A percentile compares a stretch with the other conserved stretches of the same genome.
phyloP scores from a whole-genome alignment of 768 basidiomycete species.

The Russula lepida region DNA sequence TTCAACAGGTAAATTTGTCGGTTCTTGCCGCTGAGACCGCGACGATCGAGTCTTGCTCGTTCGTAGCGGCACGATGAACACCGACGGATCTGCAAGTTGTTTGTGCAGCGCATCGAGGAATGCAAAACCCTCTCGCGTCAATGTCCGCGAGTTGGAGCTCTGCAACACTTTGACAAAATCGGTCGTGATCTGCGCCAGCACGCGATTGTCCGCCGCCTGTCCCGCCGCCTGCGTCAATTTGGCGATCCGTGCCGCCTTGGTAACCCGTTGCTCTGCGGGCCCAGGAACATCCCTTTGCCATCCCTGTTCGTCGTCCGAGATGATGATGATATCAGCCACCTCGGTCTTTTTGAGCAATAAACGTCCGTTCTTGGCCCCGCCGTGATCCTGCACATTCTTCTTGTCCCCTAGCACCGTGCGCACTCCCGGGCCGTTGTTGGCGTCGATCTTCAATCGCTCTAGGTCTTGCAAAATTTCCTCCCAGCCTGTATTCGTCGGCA shows the following conservation, averaged over 20 bases:
- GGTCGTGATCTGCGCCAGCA: slow-evolving; percentile 44
- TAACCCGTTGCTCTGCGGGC: slow-evolving; percentile 29
- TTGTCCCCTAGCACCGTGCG: slow-evolving; percentile 18
- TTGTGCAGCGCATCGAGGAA: slow-evolving; percentile 65
- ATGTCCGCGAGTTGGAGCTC: slow-evolving; percentile 53
- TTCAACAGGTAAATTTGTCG: slow-evolving; percentile 24
- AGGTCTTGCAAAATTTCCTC: slow-evolving; percentile 8
- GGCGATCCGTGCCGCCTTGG: slow-evolving; percentile 48
- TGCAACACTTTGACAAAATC: slow-evolving; percentile 59
- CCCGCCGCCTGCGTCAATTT: slow-evolving; percentile 38
- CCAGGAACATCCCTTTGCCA: slow-evolving; percentile 21
- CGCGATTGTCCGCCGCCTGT: slow-evolving; percentile 44
- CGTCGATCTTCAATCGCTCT: slow-evolving; percentile 21
- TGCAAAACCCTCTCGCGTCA: slow-evolving; percentile 62
- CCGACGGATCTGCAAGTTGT: slow-evolving; percentile 61
- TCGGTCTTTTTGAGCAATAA: slow-evolving; percentile 14
- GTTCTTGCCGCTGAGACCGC: slow-evolving; percentile 23
- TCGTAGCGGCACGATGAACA: slow-evolving; percentile 49
- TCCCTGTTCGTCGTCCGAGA: slow-evolving; percentile 35
- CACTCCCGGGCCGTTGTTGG: slow-evolving; percentile 31
- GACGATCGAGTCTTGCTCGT: slow-evolving; percentile 26
- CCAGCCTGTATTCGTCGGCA: not conserved
- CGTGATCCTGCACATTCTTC: slow-evolving; percentile 14
- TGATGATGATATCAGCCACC: slow-evolving; percentile 35
- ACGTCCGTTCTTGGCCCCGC: not conserved